Evolutionary conservation across 2,329 filamentous ascomycete species (phyloP).

Genomic region (Botrytis deweyae): DNA sequence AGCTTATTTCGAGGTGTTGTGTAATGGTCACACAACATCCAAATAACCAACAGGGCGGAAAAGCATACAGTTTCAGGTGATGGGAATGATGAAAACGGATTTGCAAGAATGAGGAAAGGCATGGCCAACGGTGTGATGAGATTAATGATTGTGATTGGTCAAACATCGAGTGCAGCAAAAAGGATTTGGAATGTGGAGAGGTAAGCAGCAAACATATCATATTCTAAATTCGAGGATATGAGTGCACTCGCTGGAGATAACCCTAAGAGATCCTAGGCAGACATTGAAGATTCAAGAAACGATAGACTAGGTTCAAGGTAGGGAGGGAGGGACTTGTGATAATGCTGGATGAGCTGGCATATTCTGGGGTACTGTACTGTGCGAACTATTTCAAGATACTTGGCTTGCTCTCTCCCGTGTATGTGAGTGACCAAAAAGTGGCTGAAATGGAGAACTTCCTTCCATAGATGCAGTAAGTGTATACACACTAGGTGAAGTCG

Average conservation of each 20-base stretch:
- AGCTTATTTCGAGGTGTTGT: slow-evolving; percentile 11
- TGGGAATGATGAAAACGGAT: background rate
- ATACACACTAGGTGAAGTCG: background rate
- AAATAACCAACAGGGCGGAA: background rate
- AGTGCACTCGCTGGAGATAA: background rate
- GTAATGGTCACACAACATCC: background rate
- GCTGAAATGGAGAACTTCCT: slow-evolving; percentile 7
- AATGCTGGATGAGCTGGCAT: slow-evolving; percentile 1
- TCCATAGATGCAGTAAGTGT: background rate
- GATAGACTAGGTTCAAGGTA: background rate
- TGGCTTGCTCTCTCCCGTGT: background rate
- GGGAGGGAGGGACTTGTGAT: background rate
- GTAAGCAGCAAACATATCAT: background rate
- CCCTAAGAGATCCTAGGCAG: background rate
- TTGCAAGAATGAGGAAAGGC: background rate
- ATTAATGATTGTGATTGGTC: background rate
- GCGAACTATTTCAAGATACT: slow-evolving; percentile 4
- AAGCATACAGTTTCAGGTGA: background rate
- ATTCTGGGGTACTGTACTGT: slow-evolving; percentile 1
- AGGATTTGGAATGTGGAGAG: background rate
- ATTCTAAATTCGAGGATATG: background rate
- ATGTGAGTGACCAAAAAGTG: background rate
- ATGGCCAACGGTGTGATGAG: slow-evolving; percentile 4
- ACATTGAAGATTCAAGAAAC: background rate
- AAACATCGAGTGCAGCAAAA: background rate